These are phyloP conservation scores for Didymella arachidicola DNA, from an alignment of 2,329 filamentous ascomycete species.

Conservation along the genomic window DNA sequence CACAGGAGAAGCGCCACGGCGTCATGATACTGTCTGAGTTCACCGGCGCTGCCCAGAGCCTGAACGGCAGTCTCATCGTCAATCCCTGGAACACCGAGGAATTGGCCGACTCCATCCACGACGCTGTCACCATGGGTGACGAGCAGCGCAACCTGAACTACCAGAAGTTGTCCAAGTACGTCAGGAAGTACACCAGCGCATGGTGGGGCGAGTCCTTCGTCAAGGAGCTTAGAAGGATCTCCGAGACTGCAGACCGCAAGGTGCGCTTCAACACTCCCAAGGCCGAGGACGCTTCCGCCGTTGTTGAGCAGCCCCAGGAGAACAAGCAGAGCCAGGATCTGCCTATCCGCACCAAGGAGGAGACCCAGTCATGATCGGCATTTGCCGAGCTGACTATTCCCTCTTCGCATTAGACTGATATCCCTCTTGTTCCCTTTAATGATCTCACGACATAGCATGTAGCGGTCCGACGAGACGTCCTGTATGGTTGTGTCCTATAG, in stretches of 20 bases:
- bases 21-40: constrained; percentile 97
- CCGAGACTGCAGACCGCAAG: constrained; percentile 60
- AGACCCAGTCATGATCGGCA: constrained; percentile 18
- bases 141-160: constrained; percentile 88
- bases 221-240: constrained; percentile 74
- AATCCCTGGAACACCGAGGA: constrained; percentile 99
- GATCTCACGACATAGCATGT: constrained; percentile 17
- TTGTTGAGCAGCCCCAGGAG: constrained; percentile 17
- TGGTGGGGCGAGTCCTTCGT: constrained; percentile 98
- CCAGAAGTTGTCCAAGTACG: constrained; percentile 90
- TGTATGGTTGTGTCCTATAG: constrained; percentile 1
- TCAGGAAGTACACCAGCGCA: constrained; percentile 94
- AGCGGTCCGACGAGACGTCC: constrained; percentile 3
- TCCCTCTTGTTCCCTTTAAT: constrained; percentile 13
- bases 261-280: constrained; percentile 38
- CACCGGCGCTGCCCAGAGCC: constrained; percentile 90
- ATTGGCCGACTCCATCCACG: constrained; percentile 88
- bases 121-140: constrained; percentile 94
- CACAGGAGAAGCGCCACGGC: constrained; percentile 87
- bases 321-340: constrained; percentile 16
- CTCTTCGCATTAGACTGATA: constrained; percentile 18
- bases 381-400: neutral
- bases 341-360: constrained; percentile 23
- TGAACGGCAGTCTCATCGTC: constrained; percentile 92
- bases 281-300: constrained; percentile 8